phyloP scores from a whole-genome alignment of 2,329 filamentous ascomycete species.

The Cordyceps tenuipes region DNA sequence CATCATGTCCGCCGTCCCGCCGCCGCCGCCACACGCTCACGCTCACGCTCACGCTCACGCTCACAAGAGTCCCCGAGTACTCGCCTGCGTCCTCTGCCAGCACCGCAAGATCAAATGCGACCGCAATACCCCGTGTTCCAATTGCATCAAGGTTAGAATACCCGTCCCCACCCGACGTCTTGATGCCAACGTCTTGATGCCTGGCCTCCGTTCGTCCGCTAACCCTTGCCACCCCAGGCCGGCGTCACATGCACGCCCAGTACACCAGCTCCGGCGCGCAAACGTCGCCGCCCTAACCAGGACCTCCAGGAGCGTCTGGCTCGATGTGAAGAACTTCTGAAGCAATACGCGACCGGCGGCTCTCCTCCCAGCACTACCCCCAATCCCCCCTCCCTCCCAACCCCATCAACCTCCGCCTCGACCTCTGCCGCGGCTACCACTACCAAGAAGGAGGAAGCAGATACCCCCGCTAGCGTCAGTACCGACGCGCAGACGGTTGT shows the following conservation, averaged over 20 bases:
- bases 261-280: constrained; percentile 51
- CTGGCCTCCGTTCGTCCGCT: neutral
- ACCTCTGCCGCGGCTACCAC: neutral
- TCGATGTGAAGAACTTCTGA: constrained; percentile 49
- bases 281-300: constrained; percentile 51
- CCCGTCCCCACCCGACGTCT: neutral
- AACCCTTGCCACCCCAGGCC: constrained; percentile 32
- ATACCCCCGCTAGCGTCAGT: constrained; percentile 14
- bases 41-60: neutral
- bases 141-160: constrained; percentile 46
- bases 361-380: constrained; percentile 20
- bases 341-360: constrained; percentile 43
- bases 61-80: constrained; percentile 36
- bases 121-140: constrained; percentile 49
- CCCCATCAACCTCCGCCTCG: neutral
- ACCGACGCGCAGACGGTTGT: constrained; percentile 26
- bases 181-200: neutral
- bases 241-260: constrained; percentile 52
- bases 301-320: constrained; percentile 53
- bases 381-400: constrained; percentile 15
- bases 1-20: constrained; percentile 5
- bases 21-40: neutral
- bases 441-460: constrained; percentile 8
- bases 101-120: constrained; percentile 57
- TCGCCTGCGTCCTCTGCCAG: constrained; percentile 51